Evolutionary conservation across 2,329 filamentous ascomycete genomes (phyloP).

Genomic region (Fusarium transvaalense): DNA sequence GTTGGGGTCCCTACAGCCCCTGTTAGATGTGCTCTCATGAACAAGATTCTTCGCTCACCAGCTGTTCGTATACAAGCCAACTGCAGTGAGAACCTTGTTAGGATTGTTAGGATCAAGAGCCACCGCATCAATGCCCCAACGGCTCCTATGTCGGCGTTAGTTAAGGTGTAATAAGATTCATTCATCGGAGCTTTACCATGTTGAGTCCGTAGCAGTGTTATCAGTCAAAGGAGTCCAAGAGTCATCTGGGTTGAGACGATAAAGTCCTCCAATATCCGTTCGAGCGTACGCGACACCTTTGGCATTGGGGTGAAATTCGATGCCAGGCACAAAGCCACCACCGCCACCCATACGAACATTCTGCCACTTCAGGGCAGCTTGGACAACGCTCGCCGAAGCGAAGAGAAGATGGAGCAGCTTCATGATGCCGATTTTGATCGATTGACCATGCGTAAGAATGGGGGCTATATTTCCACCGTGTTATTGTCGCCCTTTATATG

Average conservation of each 20-base stretch:
- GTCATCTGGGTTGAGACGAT: slow-evolving; percentile 38
- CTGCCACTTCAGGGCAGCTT: slow-evolving; percentile 34
- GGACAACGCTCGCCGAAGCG: slow-evolving; percentile 12
- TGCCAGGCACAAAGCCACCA: slow-evolving; percentile 33
- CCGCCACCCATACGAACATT: slow-evolving; percentile 39
- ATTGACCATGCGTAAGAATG: neutral
- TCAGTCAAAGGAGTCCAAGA: slow-evolving; percentile 40
- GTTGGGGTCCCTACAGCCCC: slow-evolving; percentile 60
- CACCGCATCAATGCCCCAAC: slow-evolving; percentile 69
- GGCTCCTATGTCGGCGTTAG: slow-evolving; percentile 54
- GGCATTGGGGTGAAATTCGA: slow-evolving; percentile 38
- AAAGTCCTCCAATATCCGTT: slow-evolving; percentile 38
- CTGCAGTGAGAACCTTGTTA: slow-evolving; percentile 65
- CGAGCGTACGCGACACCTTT: slow-evolving; percentile 37
- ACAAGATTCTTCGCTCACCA: slow-evolving; percentile 47
- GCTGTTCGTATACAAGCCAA: slow-evolving; percentile 70
- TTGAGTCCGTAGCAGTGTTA: slow-evolving; percentile 17
- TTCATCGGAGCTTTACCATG: slow-evolving; percentile 7
- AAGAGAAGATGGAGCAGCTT: slow-evolving; percentile 23
- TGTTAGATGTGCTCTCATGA: rapidly evolving
- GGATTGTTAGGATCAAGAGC: slow-evolving; percentile 67
- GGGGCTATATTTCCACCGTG: neutral
- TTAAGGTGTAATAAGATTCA: neutral
- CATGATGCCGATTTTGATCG: slow-evolving; percentile 3
- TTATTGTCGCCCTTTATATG: neutral